Conservation (phyloP, 176 grass and related monocot species). For the Puccinellia tenuiflora region DNA sequence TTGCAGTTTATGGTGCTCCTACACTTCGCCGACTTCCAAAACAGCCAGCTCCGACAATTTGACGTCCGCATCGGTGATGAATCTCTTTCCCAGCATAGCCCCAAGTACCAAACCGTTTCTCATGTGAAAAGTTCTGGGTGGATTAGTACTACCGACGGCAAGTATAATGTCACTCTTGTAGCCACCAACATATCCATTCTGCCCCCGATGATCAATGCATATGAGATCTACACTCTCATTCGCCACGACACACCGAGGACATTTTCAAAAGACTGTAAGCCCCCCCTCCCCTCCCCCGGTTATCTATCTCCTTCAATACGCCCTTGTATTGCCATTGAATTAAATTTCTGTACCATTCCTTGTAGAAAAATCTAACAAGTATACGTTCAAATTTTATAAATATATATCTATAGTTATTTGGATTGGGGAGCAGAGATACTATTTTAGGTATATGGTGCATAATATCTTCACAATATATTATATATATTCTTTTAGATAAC, state of each 20-base stretch:
- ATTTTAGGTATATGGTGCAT: too few species aligned
- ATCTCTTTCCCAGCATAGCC: neutral
- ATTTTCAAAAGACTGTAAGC: neutral
- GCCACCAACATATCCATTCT: neutral
- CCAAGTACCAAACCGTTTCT: neutral
- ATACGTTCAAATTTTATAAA: too few species aligned
- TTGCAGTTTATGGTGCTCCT: neutral
- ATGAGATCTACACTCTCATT: neutral
- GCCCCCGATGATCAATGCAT: slow-evolving; percentile 31
- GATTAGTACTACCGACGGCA: neutral
- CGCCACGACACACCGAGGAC: neutral
- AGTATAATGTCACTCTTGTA: neutral
- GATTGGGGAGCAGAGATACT: too few species aligned
- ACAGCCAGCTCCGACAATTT: neutral
- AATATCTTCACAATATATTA: too few species aligned
- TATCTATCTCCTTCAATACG: too few species aligned
- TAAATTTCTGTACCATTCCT: too few species aligned
- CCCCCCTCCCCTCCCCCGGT: too few species aligned
- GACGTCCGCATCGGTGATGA: neutral
- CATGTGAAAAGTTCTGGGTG: neutral
- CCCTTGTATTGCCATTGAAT: too few species aligned
- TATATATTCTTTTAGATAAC: too few species aligned
- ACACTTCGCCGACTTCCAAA: slow-evolving; percentile 13
- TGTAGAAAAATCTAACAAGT: too few species aligned
- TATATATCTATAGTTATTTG: too few species aligned